Conservation (phyloP, 306 rosid species). For the Canavalia gladiata region DNA sequence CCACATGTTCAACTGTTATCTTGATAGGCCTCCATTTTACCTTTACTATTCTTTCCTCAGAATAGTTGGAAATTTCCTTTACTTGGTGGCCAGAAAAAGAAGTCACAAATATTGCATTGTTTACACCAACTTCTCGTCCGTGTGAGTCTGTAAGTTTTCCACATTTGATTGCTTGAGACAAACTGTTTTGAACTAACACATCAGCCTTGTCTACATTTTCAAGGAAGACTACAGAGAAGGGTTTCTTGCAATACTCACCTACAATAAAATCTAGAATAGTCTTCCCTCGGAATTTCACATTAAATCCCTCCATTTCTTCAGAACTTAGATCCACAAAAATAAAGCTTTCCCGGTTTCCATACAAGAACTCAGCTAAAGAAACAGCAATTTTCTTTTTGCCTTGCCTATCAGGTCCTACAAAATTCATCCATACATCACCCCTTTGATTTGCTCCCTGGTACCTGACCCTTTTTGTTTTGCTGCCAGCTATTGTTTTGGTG, state of each 20-base stretch:
- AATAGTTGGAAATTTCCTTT: neutral
- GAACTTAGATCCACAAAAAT: constrained; percentile 14
- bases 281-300: constrained; percentile 18
- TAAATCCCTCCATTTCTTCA: neutral
- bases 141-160: neutral
- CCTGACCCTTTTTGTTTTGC: constrained; percentile 22
- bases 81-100: constrained; percentile 8
- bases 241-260: constrained; percentile 1
- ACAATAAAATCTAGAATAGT: constrained; percentile 8
- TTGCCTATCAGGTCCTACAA: constrained; percentile 5
- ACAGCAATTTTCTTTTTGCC: constrained; percentile 2
- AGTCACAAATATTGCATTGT: constrained; percentile 26
- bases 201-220: constrained; percentile 14
- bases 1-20: constrained; percentile 12
- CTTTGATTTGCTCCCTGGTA: neutral
- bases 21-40: constrained; percentile 3
- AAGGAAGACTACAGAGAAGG: constrained; percentile 9
- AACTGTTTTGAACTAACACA: constrained; percentile 8
- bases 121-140: neutral
- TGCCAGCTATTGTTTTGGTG: constrained; percentile 54
- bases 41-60: neutral
- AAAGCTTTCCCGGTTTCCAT: neutral
- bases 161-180: constrained; percentile 10
- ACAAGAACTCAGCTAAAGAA: constrained; percentile 1
- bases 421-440: constrained; percentile 15